A percentile compares a stretch with the other conserved stretches of the same genome.
phyloP scores from a whole-genome alignment of 2,329 filamentous ascomycete species.

The Colletotrichum sp. region DNA sequence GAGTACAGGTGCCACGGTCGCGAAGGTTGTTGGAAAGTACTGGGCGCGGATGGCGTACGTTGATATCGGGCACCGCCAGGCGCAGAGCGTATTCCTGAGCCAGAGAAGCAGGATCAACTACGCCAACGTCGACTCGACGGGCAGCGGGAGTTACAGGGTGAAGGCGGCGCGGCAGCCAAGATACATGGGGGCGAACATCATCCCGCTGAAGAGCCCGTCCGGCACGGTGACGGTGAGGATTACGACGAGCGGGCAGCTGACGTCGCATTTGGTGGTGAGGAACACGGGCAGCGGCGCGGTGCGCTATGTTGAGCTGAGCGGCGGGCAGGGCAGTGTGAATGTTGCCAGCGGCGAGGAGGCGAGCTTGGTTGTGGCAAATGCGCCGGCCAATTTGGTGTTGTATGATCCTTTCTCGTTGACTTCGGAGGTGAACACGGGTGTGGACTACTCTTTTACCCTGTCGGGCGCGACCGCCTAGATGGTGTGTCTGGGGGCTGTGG shows the following conservation, averaged over 20 bases:
- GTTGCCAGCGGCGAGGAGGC: conserved; percentile 43
- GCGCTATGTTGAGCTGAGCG: conserved; percentile 40
- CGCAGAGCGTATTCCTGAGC: conserved; percentile 39
- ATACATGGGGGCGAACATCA: conserved; percentile 57
- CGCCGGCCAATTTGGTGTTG: conserved; percentile 44
- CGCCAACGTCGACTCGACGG: conserved; percentile 42
- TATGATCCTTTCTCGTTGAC: conserved; percentile 47
- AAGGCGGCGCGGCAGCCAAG: conserved; percentile 44
- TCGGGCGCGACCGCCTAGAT: conserved; percentile 30
- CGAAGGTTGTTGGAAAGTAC: conserved; percentile 51
- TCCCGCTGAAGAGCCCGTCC: conserved; percentile 42
- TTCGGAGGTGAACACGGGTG: conserved; percentile 38
- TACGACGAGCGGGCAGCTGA: conserved; percentile 38
- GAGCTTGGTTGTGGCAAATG: conserved; percentile 52
- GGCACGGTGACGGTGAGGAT: conserved; percentile 36
- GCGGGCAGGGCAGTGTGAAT: conserved; percentile 36
- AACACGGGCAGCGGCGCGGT: conserved; percentile 30
- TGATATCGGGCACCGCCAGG: conserved; percentile 50
- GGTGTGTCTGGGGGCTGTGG: no score
- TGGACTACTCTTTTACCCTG: conserved; percentile 42
- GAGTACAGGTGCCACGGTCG: conserved; percentile 32
- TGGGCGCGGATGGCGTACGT: conserved; percentile 59
- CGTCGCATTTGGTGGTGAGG: conserved; percentile 45
- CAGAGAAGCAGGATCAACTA: conserved; percentile 43
- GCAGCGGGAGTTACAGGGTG: conserved; percentile 40